Conservation (phyloP, 1,284 basidiomycete genomes). For the Cutaneotrichosporon dermatis region DNA sequence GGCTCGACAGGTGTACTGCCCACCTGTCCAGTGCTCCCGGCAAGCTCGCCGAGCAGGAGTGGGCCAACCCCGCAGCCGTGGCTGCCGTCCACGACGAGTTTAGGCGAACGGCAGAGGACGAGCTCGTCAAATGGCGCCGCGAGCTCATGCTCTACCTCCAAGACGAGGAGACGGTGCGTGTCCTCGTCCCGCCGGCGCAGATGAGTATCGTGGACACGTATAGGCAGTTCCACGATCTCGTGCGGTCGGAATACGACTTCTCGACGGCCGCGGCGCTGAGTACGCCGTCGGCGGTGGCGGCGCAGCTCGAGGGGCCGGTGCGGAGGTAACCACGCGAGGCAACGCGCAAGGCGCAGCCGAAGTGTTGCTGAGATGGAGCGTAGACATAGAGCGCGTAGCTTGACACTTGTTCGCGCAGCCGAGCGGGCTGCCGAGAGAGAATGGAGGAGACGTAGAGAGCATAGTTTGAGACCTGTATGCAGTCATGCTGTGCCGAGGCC, state of each 20-base stretch:
- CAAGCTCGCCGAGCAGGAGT: constrained; percentile 53
- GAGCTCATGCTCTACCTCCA: constrained; percentile 69
- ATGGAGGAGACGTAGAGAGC: too few species aligned
- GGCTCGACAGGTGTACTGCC: constrained; percentile 55
- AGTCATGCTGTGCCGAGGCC: too few species aligned
- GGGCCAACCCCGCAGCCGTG: constrained; percentile 50
- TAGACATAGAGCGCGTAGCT: too few species aligned
- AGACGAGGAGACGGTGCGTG: constrained; percentile 67
- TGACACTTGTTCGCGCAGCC: too few species aligned
- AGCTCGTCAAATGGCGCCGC: constrained; percentile 57
- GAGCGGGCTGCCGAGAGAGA: too few species aligned
- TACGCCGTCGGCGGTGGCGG: constrained; percentile 41
- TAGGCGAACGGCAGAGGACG: constrained; percentile 51
- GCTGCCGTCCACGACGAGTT: constrained; percentile 57
- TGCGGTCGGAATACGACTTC: constrained; percentile 52
- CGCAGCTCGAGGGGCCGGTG: constrained; percentile 12
- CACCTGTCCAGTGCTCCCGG: constrained; percentile 32
- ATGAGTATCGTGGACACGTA: constrained; percentile 69
- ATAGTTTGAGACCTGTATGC: too few species aligned
- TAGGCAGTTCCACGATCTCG: constrained; percentile 60
- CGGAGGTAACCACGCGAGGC: background rate
- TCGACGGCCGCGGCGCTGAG: constrained; percentile 44
- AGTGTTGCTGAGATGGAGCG: too few species aligned
- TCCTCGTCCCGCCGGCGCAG: constrained; percentile 69
- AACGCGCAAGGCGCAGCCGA: too few species aligned